These are phyloP conservation scores for Alliaria petiolata DNA, from an alignment of 345 rosid species.

Conservation along the genomic window DNA sequence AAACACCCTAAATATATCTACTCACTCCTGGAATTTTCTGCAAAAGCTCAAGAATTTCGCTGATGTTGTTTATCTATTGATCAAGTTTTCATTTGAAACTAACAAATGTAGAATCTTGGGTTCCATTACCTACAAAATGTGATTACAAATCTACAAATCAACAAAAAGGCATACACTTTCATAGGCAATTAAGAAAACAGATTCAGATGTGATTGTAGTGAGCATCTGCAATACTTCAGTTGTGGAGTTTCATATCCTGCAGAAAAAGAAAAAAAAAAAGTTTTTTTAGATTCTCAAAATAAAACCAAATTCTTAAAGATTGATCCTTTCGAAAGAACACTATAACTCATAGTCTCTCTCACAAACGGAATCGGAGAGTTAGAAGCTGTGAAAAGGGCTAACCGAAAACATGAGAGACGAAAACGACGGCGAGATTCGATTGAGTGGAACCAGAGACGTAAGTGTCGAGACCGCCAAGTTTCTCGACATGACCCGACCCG, in stretches of 20 bases:
- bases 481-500: slow-evolving; percentile 60
- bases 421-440: slow-evolving; percentile 56
- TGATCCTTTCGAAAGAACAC: background rate
- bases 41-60: background rate
- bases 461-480: slow-evolving; percentile 54
- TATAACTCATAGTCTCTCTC: background rate
- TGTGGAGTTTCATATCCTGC: slow-evolving; percentile 89
- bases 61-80: background rate
- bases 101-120: background rate
- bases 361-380: background rate
- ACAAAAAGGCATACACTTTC: background rate
- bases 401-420: slow-evolving; percentile 68
- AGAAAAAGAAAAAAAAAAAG: background rate
- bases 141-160: background rate
- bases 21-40: background rate
- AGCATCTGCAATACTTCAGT: slow-evolving; percentile 53
- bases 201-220: no score
- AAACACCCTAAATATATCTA: background rate
- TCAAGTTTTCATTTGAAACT: background rate
- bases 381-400: background rate
- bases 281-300: background rate
- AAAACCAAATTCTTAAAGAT: background rate
- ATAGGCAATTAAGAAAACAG: background rate
- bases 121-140: background rate
- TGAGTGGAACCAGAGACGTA: slow-evolving; percentile 57